phyloP scores from a whole-genome alignment of 2,329 filamentous ascomycete genomes.

The Apiospora aurea region DNA sequence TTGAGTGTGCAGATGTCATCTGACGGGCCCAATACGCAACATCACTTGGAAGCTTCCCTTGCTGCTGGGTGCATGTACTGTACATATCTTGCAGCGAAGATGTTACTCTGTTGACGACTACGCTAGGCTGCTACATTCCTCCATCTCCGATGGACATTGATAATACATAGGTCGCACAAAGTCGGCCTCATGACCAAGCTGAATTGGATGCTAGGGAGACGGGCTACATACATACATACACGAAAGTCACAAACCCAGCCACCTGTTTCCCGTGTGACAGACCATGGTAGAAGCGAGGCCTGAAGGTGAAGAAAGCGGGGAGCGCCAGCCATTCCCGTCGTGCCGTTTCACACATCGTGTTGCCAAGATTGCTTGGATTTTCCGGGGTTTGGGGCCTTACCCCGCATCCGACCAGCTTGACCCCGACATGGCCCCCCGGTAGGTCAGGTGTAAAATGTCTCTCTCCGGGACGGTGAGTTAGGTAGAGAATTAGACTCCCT shows the following conservation, averaged over 20 bases:
- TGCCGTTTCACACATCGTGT: slow-evolving; percentile 4
- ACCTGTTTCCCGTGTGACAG: slow-evolving; percentile 7
- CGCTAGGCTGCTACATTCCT: neutral
- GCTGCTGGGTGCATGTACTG: neutral
- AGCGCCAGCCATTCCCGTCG: slow-evolving; percentile 5
- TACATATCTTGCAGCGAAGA: neutral
- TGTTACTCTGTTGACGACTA: neutral
- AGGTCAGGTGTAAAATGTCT: neutral
- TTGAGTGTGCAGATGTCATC: slow-evolving; percentile 12
- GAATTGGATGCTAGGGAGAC: slow-evolving; percentile 4
- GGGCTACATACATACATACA: neutral
- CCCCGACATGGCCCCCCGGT: neutral
- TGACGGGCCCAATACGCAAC: slow-evolving; percentile 8
- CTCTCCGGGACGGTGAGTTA: neutral
- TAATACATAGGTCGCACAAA: slow-evolving; percentile 3
- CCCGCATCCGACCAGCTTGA: slow-evolving; percentile 19
- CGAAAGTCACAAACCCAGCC: neutral
- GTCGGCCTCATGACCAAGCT: slow-evolving; percentile 2
- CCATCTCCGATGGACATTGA: neutral
- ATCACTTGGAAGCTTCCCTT: neutral
- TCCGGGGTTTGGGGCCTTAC: slow-evolving; percentile 20
- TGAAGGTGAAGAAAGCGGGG: slow-evolving; percentile 11
- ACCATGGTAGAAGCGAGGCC: neutral
- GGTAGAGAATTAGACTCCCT: neutral
- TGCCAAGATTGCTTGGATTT: neutral